These are phyloP conservation scores for Luvunga scandens DNA, from an alignment of 345 rosid genomes.

Conservation along the genomic window DNA sequence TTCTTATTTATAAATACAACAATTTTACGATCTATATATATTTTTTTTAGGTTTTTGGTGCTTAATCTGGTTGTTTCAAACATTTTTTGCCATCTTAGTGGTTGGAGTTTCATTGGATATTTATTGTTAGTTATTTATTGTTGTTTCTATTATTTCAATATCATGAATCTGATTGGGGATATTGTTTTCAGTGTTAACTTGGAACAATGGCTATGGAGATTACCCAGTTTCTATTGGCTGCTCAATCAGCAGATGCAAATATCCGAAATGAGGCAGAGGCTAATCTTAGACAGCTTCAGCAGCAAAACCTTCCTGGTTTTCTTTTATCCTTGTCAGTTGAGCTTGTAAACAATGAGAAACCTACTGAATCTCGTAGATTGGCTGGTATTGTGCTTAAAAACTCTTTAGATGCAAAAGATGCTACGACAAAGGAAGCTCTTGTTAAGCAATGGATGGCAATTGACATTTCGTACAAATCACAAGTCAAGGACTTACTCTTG, in stretches of 20 bases:
- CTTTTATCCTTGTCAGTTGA: constrained; percentile 75
- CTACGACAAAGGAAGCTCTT: constrained; percentile 56
- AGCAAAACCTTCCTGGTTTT: constrained; percentile 70
- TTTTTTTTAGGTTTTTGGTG: not conserved
- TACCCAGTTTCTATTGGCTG: constrained; percentile 74
- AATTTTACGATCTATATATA: not conserved
- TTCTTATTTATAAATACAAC: not conserved
- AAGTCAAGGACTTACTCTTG: constrained; percentile 69
- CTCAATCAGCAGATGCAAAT: constrained; percentile 76
- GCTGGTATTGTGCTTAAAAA: constrained; percentile 96
- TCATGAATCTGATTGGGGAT: not conserved
- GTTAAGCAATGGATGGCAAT: constrained; percentile 74
- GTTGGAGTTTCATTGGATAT: not conserved
- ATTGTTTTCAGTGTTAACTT: constrained; percentile 23
- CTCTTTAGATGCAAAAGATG: constrained; percentile 85
- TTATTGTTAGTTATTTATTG: not conserved
- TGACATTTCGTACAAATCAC: constrained; percentile 61
- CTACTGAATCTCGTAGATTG: constrained; percentile 73
- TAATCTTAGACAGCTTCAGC: constrained; percentile 71
- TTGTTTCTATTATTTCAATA: not conserved
- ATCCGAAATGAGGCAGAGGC: constrained; percentile 79
- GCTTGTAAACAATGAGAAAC: constrained; percentile 76
- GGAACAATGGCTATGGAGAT: constrained; percentile 81
- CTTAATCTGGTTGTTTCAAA: not conserved
- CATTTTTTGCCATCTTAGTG: not conserved